Percentiles rank a stretch among this genome's conserved stretches.
Evolutionary conservation across 805 yeast species (phyloP).

Genomic region (Yarrowia bubula): DNA sequence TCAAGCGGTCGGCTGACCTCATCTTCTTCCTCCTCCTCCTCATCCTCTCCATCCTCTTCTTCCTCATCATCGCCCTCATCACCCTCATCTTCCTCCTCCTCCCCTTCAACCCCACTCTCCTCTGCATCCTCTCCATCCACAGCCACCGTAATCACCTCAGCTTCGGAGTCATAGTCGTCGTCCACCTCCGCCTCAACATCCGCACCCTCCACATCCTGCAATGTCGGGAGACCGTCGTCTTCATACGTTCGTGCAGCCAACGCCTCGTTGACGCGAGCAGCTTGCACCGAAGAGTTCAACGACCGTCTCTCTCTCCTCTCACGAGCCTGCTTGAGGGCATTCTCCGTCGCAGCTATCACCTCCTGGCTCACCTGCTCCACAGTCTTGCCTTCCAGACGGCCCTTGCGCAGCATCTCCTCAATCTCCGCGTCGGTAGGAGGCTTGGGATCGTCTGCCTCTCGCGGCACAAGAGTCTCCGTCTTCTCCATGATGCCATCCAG

Average conservation of each 20-base stretch:
- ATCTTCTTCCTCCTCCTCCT: background rate
- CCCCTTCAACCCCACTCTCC: too few relatives aligned
- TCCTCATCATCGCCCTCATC: too few relatives aligned
- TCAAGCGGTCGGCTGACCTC: too few relatives aligned
- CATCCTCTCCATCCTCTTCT: background rate
- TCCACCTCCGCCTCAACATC: background rate
- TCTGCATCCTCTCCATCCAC: too few relatives aligned
- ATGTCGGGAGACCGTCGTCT: too few relatives aligned
- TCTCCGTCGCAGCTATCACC: background rate
- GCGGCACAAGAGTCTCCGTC: background rate
- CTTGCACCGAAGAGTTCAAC: background rate
- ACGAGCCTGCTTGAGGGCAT: background rate
- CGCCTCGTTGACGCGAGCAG: background rate
- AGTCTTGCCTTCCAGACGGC: background rate
- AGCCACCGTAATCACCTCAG: too few relatives aligned
- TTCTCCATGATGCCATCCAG: background rate
- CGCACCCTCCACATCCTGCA: background rate
- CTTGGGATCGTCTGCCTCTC: background rate
- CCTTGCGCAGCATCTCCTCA: background rate
- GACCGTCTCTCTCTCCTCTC: background rate
- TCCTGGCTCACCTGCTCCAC: slow-evolving; percentile 19
- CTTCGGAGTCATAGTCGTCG: too few relatives aligned
- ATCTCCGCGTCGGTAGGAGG: background rate
- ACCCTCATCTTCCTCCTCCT: too few relatives aligned
- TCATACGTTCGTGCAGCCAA: too few relatives aligned